phyloP scores from a whole-genome alignment of 2,329 filamentous ascomycete genomes.

The Calonectria pteridis region DNA sequence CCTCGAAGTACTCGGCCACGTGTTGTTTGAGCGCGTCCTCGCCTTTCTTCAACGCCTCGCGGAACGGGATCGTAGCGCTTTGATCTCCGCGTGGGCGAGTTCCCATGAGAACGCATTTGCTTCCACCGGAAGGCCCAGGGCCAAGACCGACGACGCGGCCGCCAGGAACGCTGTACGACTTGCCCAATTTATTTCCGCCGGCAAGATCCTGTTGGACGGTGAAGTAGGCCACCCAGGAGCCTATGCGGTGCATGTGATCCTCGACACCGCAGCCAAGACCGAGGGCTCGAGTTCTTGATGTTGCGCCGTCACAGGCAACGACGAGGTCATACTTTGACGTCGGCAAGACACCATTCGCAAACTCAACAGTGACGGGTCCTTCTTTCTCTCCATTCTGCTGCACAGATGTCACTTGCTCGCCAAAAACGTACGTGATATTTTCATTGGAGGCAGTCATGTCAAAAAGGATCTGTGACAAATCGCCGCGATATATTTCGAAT shows the following conservation, averaged over 20 bases:
- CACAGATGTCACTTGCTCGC: slow-evolving; percentile 52
- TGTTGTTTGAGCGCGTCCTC: slow-evolving; percentile 48
- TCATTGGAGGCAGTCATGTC: slow-evolving; percentile 46
- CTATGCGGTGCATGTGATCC: slow-evolving; percentile 52
- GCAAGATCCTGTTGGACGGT: slow-evolving; percentile 54
- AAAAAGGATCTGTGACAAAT: slow-evolving; percentile 59
- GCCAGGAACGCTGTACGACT: slow-evolving; percentile 51
- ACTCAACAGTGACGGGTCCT: slow-evolving; percentile 54
- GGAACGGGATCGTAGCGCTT: slow-evolving; percentile 50
- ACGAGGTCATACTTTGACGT: slow-evolving; percentile 59
- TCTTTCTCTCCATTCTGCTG: slow-evolving; percentile 39
- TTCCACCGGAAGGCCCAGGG: slow-evolving; percentile 48
- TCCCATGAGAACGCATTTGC: slow-evolving; percentile 50
- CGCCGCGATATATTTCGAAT: slow-evolving; percentile 65
- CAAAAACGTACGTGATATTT: slow-evolving; percentile 49
- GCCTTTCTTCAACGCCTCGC: slow-evolving; percentile 51
- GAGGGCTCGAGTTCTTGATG: slow-evolving; percentile 60
- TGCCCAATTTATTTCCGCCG: slow-evolving; percentile 50
- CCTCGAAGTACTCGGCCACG: slow-evolving; percentile 54
- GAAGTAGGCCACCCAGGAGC: slow-evolving; percentile 58
- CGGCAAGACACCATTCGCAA: slow-evolving; percentile 50
- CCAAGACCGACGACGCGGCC: slow-evolving; percentile 54
- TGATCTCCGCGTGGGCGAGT: slow-evolving; percentile 46
- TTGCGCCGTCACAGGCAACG: slow-evolving; percentile 61
- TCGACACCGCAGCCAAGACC: slow-evolving; percentile 54